Conservation (phyloP, 1,284 basidiomycete species). For the Vanrija humicola region DNA sequence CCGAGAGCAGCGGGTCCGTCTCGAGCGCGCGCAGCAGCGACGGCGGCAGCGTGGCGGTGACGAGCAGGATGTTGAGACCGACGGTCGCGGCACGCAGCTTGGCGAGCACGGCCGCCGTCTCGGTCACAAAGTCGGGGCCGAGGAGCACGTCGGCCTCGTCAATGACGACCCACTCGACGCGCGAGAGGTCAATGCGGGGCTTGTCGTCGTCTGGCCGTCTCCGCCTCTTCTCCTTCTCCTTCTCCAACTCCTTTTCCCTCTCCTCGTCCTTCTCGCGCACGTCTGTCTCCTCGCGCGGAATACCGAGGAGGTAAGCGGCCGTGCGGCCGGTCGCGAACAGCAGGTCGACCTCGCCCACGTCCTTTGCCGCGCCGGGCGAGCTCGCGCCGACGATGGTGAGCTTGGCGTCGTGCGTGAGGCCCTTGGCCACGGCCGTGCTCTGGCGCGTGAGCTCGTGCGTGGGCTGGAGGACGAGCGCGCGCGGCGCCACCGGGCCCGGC, state of each 20-base stretch:
- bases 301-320: conserved; percentile 80
- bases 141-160: conserved; percentile 89
- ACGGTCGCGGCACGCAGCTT: conserved; percentile 50
- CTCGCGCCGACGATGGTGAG: conserved; percentile 65
- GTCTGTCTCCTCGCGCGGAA: conserved; percentile 67
- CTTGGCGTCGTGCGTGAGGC: conserved; percentile 67
- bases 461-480: conserved; percentile 73
- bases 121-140: conserved; percentile 71
- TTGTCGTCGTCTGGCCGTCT: background rate
- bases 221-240: background rate
- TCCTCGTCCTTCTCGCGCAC: conserved; percentile 10
- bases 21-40: conserved; percentile 66
- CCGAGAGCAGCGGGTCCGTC: conserved; percentile 51
- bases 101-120: conserved; percentile 63
- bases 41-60: conserved; percentile 81
- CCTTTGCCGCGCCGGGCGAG: conserved; percentile 47
- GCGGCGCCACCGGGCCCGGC: conserved; percentile 50
- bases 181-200: conserved; percentile 9
- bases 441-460: conserved; percentile 84
- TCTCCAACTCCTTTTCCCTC: conserved; percentile 7
- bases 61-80: conserved; percentile 58
- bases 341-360: conserved; percentile 56
- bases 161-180: conserved; percentile 75
- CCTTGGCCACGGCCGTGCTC: conserved; percentile 66
- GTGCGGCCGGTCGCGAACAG: conserved; percentile 69